phyloP scores from a whole-genome alignment of 176 grass and related monocot genomes.

The Zea luxurians region DNA sequence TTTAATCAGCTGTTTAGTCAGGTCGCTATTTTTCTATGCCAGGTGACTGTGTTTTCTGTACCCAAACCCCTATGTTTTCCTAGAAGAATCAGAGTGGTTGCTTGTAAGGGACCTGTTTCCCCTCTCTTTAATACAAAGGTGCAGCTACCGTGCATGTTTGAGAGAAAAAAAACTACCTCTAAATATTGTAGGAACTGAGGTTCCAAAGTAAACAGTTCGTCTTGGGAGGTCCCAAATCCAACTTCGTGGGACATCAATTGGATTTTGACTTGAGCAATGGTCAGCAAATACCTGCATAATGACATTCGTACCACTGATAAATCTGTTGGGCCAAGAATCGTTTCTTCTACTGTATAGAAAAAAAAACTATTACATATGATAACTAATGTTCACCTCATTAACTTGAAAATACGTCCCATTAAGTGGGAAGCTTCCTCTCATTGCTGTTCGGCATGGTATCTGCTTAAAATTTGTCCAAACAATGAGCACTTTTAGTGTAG shows the following conservation, averaged over 20 bases:
- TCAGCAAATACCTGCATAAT: conserved; percentile 83
- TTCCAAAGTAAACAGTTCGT: conserved; percentile 84
- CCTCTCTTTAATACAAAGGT: not conserved
- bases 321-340: conserved; percentile 18
- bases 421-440: conserved; percentile 86
- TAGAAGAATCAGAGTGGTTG: not conserved
- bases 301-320: conserved; percentile 24
- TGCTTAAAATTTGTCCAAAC: conserved; percentile 52
- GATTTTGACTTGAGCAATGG: conserved; percentile 65
- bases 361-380: not conserved
- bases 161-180: conserved; percentile 46
- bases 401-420: conserved; percentile 92
- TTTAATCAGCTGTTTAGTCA: not conserved
- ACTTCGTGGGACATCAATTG: conserved; percentile 60
- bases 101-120: not conserved
- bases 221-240: conserved; percentile 86
- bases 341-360: conserved; percentile 19
- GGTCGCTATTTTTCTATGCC: not conserved
- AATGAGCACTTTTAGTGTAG: conserved; percentile 29
- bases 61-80: not conserved
- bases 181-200: conserved; percentile 84
- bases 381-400: conserved; percentile 59
- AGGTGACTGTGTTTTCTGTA: not conserved
- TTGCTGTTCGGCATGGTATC: conserved; percentile 88
- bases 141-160: too few species aligned